Percentiles rank a stretch among this genome's conserved stretches.
phyloP scores from a whole-genome alignment of 1,284 basidiomycete genomes.

The Irpex sp. region DNA sequence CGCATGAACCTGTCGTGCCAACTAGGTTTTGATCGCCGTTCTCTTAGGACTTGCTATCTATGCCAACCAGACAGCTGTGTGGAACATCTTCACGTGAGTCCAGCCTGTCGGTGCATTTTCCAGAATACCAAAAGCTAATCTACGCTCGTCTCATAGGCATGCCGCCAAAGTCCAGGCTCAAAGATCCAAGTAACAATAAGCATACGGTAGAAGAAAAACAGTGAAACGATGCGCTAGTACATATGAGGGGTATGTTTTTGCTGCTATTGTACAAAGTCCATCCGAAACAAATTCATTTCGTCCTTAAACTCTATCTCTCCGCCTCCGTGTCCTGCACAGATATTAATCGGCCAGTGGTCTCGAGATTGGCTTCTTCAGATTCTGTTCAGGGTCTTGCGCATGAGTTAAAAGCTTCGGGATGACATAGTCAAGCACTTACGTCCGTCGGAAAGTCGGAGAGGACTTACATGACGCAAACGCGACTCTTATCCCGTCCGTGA shows the following conservation, averaged over 20 bases:
- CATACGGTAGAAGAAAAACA: not conserved
- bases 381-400: not conserved
- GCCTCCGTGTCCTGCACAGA: not conserved
- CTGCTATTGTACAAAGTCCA: not conserved
- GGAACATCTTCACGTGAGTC: constrained; percentile 47
- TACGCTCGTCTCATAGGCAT: constrained; percentile 14
- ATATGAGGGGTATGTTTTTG: not conserved
- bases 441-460: constrained; percentile 2
- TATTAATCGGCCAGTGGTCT: not conserved
- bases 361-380: not conserved
- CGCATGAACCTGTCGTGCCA: not conserved
- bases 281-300: not conserved
- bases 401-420: not conserved
- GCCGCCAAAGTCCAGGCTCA: constrained; percentile 35
- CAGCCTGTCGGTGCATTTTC: constrained; percentile 1
- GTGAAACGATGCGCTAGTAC: not conserved
- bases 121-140: not conserved
- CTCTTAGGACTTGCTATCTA: constrained; percentile 39
- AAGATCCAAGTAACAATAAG: constrained; percentile 16
- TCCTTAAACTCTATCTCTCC: not conserved
- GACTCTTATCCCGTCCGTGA: constrained; percentile 14
- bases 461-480: not conserved
- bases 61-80: constrained; percentile 49
- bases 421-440: not conserved
- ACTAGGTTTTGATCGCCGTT: not conserved